Evolutionary conservation across 139 green algal species (phyloP).

Genomic region (Chlorella sp.): DNA sequence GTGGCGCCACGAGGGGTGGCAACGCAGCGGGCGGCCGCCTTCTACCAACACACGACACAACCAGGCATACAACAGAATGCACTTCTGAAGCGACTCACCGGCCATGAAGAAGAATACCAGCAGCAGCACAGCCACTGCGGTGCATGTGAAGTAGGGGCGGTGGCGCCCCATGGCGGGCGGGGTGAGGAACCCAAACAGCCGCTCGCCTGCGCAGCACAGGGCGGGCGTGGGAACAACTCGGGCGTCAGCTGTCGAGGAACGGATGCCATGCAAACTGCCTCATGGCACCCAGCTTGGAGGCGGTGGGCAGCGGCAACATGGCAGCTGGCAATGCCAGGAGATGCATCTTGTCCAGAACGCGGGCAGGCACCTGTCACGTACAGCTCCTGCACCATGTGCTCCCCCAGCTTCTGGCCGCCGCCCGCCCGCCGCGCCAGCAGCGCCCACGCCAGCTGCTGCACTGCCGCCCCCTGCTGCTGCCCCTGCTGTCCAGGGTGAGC

Average conservation of each 20-base stretch:
- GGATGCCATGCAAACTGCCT: neutral
- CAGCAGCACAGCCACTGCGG: slow-evolving; percentile 30
- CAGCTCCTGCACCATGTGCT: slow-evolving; percentile 39
- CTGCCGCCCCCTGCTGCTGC: slow-evolving; percentile 5
- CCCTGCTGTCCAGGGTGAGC: neutral
- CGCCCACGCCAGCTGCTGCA: slow-evolving; percentile 26
- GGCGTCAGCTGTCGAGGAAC: neutral
- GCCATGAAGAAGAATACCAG: slow-evolving; percentile 53
- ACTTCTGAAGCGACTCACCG: neutral
- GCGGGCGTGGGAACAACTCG: neutral
- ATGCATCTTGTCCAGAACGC: too few species aligned
- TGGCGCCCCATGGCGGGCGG: slow-evolving; percentile 45
- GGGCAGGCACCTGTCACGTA: slow-evolving; percentile 36
- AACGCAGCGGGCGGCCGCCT: too few species aligned
- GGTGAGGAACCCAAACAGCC: slow-evolving; percentile 47
- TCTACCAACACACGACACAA: too few species aligned
- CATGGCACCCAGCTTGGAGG: neutral
- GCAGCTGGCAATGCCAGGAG: too few species aligned
- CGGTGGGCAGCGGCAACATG: neutral
- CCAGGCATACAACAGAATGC: too few species aligned
- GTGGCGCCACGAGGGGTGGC: too few species aligned
- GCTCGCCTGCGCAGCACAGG: slow-evolving; percentile 36
- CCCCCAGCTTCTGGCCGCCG: slow-evolving; percentile 22
- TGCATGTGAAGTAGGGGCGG: slow-evolving; percentile 42
- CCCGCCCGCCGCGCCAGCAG: slow-evolving; percentile 13